Base-by-base conservation (phyloP, 768 basidiomycete species). In the Pleurotus tuber-regium region DNA sequence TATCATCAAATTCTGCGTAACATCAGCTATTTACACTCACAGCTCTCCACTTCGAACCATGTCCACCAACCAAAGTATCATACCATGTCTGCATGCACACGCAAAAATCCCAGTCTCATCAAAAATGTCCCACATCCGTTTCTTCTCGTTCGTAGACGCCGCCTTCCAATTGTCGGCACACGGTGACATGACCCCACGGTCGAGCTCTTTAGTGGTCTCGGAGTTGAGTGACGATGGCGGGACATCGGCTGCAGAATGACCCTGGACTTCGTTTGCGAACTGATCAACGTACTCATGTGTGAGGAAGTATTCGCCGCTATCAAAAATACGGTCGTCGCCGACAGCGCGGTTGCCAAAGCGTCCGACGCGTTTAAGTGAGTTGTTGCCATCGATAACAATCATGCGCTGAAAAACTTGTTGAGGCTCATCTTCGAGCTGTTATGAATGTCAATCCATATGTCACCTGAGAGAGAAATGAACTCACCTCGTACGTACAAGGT, bases 101-200 rank as follows among this genome's bases (percentile, higher is more conserved):
- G 68, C 36, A 21, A 67, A 70, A 1, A 66, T 43, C 0, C 68
- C 65, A 1, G 66, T 66, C 54, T 68, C 66, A 12, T 66, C 62
- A 54, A 66, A 70, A 0, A 69, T 55, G 0, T 59, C 63, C 68
- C 65, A 67, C 57, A 61, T 62, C 3, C 54, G 30, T 30, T 44
- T 44, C 21, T 46, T 23, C 41, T 43, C 25, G 11, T 8, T 36
- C 3, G 4, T 11, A 1, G 35, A 14, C 2, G 46, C 51, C 5
- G 51, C 51, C 26, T 43, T 52, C 51, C 51, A 52, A 29, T 52
- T 16, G 16, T 43, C 41, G 18, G 51, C 24, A 31, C 49, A 50
- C 25, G 49, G 51, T 0, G 60, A 14, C 7, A 26, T 57, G 49
- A 35, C 4, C 2, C 18, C 33, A 35, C 52, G 11, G 61, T 38